Evolutionary conservation across 1,284 basidiomycete genomes (phyloP).

Genomic region (Rhodotorula sp.): DNA sequence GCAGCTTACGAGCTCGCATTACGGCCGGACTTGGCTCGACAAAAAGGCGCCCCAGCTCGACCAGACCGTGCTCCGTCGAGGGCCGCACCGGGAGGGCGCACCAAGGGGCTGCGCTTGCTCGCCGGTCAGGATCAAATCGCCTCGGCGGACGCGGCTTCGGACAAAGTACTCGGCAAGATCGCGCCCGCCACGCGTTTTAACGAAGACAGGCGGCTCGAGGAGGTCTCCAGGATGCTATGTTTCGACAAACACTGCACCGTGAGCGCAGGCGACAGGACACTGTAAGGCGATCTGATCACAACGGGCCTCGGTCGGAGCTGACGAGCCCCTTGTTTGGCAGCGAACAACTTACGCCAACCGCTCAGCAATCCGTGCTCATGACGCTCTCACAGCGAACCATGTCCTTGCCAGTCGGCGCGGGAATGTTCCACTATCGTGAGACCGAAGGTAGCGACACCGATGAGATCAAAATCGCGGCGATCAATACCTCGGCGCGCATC

Average conservation of each 20-base stretch:
- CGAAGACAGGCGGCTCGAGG: conserved; percentile 77
- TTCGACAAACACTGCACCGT: conserved; percentile 68
- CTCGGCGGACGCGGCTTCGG: too few relatives aligned
- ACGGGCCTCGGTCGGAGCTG: neutral
- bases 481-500: conserved; percentile 39
- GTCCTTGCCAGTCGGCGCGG: conserved; percentile 78
- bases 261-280: conserved; percentile 57
- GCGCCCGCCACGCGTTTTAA: conserved; percentile 52
- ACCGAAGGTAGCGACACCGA: conserved; percentile 69
- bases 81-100: too few relatives aligned
- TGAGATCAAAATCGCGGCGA: conserved; percentile 71
- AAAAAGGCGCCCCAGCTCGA: conserved; percentile 4
- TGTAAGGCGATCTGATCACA: conserved; percentile 53
- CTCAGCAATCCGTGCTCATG: conserved; percentile 70
- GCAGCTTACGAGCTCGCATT: conserved; percentile 72
- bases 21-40: conserved; percentile 62
- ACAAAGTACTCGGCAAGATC: neutral
- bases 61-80: too few relatives aligned
- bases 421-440: conserved; percentile 75
- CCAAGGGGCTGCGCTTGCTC: too few relatives aligned
- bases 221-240: conserved; percentile 81
- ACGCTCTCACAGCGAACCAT: conserved; percentile 79
- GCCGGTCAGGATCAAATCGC: too few relatives aligned
- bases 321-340: neutral
- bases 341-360: conserved; percentile 39